Evolutionary conservation across 2,329 filamentous ascomycete species (phyloP).

Genomic region (Emergomyces pasteurianus): DNA sequence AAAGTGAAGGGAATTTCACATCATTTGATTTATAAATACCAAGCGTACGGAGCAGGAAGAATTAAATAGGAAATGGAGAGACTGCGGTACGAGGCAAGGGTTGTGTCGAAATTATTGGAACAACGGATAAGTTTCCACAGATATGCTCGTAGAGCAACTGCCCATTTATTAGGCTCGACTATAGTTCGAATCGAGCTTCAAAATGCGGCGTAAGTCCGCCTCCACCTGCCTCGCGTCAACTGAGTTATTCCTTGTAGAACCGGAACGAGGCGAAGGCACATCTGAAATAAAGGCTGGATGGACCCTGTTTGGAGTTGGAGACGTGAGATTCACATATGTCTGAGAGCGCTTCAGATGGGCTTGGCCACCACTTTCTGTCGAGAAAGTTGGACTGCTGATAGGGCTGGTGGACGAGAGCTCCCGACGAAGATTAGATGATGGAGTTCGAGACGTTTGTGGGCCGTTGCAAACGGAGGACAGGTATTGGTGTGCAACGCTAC

Average conservation of each 20-base stretch:
- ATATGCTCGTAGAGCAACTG: neutral
- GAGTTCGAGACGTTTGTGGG: conserved; percentile 14
- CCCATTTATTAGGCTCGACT: conserved; percentile 8
- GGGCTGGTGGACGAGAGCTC: conserved; percentile 18
- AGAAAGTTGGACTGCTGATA: conserved; percentile 5
- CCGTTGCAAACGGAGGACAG: conserved; percentile 15
- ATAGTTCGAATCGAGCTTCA: conserved; percentile 31
- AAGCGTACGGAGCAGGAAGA: neutral
- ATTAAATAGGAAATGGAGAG: neutral
- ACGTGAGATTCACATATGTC: neutral
- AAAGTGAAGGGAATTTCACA: neutral
- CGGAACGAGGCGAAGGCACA: conserved; percentile 15
- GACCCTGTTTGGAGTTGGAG: conserved; percentile 6
- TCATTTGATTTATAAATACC: neutral
- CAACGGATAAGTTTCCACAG: neutral
- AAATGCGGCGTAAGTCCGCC: conserved; percentile 36
- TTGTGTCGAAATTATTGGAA: neutral
- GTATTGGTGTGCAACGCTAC: conserved; percentile 14
- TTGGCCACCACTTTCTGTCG: conserved; percentile 13
- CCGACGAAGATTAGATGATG: conserved; percentile 22
- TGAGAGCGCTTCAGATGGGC: conserved; percentile 10
- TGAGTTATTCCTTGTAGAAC: conserved; percentile 15
- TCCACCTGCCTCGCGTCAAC: conserved; percentile 35
- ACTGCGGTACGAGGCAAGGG: neutral
- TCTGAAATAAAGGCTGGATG: conserved; percentile 10